These are phyloP conservation scores for Lolium perenne DNA, from an alignment of 176 grass and related monocot genomes.

Conservation along the genomic window DNA sequence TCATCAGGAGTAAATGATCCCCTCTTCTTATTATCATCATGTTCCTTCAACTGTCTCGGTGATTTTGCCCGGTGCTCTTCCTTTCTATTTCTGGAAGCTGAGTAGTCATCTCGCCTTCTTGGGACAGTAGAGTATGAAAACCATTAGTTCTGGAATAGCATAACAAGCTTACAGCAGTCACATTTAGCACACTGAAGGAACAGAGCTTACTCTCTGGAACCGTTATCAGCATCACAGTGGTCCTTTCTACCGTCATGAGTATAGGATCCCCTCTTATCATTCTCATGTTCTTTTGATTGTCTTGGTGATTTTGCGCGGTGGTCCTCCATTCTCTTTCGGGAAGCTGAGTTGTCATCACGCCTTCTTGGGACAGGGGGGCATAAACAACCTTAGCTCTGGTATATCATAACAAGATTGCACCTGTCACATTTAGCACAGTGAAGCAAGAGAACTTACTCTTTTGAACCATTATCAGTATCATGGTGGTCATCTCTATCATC, in stretches of 20 bases:
- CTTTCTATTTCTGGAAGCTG: conserved; percentile 63
- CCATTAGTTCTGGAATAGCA: conserved; percentile 9
- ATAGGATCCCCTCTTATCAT: background rate
- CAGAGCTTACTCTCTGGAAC: conserved; percentile 21
- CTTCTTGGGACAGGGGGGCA: too few relatives aligned
- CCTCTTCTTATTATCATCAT: conserved; percentile 38
- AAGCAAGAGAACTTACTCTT: too few relatives aligned
- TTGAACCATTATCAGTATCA: too few relatives aligned
- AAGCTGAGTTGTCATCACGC: too few relatives aligned
- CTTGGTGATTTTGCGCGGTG: too few relatives aligned
- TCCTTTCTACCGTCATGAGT: conserved; percentile 6
- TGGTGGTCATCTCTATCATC: too few relatives aligned
- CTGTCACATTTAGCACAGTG: too few relatives aligned
- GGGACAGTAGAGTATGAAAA: conserved; percentile 71
- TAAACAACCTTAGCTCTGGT: too few relatives aligned
- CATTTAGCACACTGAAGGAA: conserved; percentile 21
- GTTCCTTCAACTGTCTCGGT: conserved; percentile 45
- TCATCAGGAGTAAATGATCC: conserved; percentile 51
- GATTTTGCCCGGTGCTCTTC: conserved; percentile 44
- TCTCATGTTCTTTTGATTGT: too few relatives aligned
- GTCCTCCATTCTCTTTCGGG: too few relatives aligned
- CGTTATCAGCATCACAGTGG: background rate
- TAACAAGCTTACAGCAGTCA: conserved; percentile 5
- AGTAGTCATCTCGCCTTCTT: conserved; percentile 55
- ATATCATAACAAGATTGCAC: too few relatives aligned